Evolutionary conservation across 257 asterid species (phyloP), one percentile per base, ranked within the genome.

Genomic region (Marsdenia floribunda): DNA sequence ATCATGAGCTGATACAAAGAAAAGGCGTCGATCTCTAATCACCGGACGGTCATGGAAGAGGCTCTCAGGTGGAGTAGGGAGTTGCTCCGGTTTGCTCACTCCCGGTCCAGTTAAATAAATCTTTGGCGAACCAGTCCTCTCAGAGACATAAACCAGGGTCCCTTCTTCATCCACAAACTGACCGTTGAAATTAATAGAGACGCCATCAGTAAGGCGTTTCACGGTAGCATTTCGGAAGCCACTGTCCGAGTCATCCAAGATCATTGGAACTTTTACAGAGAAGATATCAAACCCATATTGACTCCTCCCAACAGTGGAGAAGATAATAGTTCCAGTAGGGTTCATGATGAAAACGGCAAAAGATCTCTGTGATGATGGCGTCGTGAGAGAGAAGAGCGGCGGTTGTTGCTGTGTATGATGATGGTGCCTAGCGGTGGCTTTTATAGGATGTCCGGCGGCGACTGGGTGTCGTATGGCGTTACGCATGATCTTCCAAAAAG

Each of bases 201-300:
- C 9, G 4, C 95, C 88, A 63, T 93, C 96, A 3, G 96, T 93
- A 44, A 91, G 92, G 70, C 92, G 89, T 78, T 60, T 82, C 67
- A 87, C 88, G 63, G 81, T 6, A 78, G 74, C 61, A 21, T 16
- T 40, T 9, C 21, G 72, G 14, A 10, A n/a, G 70, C 52, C 3
- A 44, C 6, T 7, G 19, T 37, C 21, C 57, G 67, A 19, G 18
- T 50, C 19, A 10, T 74, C 38, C 46, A 78, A 60, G 1, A 47
- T 55, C 19, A 82, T 24, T 0, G 90, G 86, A 29, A 88, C 86
- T 2, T 58, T 65, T 75, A 89, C 80, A 73, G 87, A 85, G 86
- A 91, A 93, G 49, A 93, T 60, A 53, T 93, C 97, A 78, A 93
- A 93, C 82, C 97, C 96, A 78, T 90, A 90, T 12, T 77, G 42